A percentile compares a stretch with the other conserved stretches of the same genome.
Conservation (phyloP, 768 basidiomycete species). For the Trichaptum fuscoviolaceum region DNA sequence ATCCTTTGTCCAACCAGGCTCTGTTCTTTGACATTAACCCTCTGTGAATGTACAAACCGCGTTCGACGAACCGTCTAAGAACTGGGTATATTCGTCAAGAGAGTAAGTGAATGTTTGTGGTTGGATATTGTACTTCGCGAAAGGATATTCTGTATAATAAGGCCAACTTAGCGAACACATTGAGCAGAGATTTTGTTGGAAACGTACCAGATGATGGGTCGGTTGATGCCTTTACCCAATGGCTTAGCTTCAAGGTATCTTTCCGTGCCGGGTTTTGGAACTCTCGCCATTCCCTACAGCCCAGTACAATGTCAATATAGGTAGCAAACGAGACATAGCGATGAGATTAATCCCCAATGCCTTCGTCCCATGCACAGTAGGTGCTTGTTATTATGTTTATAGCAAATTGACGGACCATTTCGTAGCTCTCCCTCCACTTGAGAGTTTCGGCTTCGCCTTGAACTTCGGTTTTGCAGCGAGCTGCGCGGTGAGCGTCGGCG, state of each 20-base stretch:
- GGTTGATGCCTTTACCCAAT: slow-evolving; percentile 73
- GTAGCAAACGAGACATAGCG: not conserved
- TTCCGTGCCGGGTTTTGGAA: slow-evolving; percentile 72
- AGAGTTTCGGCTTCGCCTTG: slow-evolving; percentile 80
- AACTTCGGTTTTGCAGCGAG: slow-evolving; percentile 69
- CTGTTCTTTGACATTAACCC: slow-evolving; percentile 30
- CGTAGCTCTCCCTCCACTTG: slow-evolving; percentile 45
- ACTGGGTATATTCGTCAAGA: slow-evolving; percentile 80
- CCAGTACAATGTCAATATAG: not conserved
- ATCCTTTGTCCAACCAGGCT: slow-evolving; percentile 84
- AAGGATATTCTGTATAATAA: slow-evolving; percentile 57
- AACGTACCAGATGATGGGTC: slow-evolving; percentile 51
- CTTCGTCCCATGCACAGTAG: too few relatives aligned
- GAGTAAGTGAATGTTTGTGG: slow-evolving; percentile 65
- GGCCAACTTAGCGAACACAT: not conserved
- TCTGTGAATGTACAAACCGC: not conserved
- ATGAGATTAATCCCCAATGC: not conserved
- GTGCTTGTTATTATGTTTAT: too few relatives aligned
- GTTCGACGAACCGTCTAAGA: slow-evolving; percentile 57
- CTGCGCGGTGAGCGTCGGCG: slow-evolving; percentile 77
- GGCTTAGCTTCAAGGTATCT: slow-evolving; percentile 64
- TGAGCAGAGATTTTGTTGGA: not conserved
- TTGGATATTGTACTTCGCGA: slow-evolving; percentile 78
- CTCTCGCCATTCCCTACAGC: slow-evolving; percentile 63
- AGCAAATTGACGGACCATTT: slow-evolving; percentile 56